Evolutionary conservation across 176 grass and related monocot species (phyloP).

Genomic region (Tuctoria greenei): DNA sequence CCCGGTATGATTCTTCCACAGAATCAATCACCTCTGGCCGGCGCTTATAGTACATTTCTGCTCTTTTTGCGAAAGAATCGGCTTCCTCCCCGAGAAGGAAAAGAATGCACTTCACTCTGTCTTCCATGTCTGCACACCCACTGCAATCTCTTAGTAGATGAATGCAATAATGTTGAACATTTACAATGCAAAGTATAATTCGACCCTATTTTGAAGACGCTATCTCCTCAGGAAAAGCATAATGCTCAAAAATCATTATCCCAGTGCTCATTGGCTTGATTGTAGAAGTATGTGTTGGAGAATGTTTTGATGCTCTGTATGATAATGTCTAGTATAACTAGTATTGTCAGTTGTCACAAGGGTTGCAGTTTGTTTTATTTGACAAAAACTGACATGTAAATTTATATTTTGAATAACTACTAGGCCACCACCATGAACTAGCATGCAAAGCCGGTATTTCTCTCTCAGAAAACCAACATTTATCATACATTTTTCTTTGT

Average conservation of each 20-base stretch:
- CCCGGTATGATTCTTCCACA: conserved; percentile 83
- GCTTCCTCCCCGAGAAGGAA: conserved; percentile 86
- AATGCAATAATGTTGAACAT: background rate
- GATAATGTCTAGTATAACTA: background rate
- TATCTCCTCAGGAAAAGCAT: background rate
- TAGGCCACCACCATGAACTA: background rate
- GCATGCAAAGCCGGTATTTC: background rate
- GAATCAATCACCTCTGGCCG: conserved; percentile 76
- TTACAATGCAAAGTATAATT: background rate
- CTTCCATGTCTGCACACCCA: conserved; percentile 79
- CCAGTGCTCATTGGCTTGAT: background rate
- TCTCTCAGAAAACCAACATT: background rate
- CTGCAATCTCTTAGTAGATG: background rate
- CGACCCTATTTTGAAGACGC: background rate
- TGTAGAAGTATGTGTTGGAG: background rate
- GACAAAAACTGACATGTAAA: background rate
- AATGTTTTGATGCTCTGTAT: background rate
- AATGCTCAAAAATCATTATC: background rate
- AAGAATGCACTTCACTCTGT: conserved; percentile 69
- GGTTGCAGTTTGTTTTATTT: background rate
- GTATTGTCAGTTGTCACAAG: background rate
- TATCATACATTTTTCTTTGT: background rate
- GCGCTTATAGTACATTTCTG: conserved; percentile 94
- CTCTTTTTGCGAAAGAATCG: conserved; percentile 84
- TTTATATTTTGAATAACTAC: background rate